Conservation (phyloP, 306 rosid species). For the Quercus robur region DNA sequence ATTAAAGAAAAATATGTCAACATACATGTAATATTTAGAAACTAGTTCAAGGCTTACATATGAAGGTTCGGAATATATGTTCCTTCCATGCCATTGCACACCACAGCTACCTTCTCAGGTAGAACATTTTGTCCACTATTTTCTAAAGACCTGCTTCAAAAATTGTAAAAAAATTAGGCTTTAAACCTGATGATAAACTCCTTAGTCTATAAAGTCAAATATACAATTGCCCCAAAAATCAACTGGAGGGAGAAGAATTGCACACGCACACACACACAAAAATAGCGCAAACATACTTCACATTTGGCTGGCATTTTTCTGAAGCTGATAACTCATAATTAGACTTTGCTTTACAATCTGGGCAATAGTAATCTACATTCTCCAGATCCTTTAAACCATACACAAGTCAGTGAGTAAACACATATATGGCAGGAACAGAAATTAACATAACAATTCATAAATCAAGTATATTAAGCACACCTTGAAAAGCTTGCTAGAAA, state of each 20-base stretch:
- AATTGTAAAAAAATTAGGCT: slow-evolving; percentile 16
- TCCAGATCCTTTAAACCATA: slow-evolving; percentile 66
- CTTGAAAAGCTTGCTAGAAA: slow-evolving; percentile 62
- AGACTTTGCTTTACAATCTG: slow-evolving; percentile 66
- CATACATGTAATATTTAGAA: background rate
- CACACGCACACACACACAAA: background rate
- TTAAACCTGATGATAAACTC: slow-evolving; percentile 1
- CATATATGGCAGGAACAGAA: slow-evolving; percentile 9
- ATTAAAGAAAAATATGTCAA: background rate
- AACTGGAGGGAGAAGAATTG: slow-evolving; percentile 11
- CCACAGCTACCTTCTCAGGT: slow-evolving; percentile 65
- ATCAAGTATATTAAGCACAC: slow-evolving; percentile 33
- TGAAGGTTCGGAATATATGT: slow-evolving; percentile 71
- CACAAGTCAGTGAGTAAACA: slow-evolving; percentile 15
- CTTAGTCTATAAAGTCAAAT: slow-evolving; percentile 4
- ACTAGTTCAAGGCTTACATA: slow-evolving; percentile 59
- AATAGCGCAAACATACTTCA: slow-evolving; percentile 41
- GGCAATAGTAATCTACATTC: slow-evolving; percentile 77
- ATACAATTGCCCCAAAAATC: slow-evolving; percentile 6
- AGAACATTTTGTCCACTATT: slow-evolving; percentile 27
- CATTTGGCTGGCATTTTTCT: slow-evolving; percentile 36
- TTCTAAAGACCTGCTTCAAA: slow-evolving; percentile 51
- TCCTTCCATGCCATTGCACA: slow-evolving; percentile 98
- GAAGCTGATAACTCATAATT: slow-evolving; percentile 37
- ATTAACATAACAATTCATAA: background rate